A percentile compares a stretch with the other conserved stretches of the same genome.
Evolutionary conservation across 2,329 filamentous ascomycete genomes (phyloP).

Genomic region (Fusarium nurragi): DNA sequence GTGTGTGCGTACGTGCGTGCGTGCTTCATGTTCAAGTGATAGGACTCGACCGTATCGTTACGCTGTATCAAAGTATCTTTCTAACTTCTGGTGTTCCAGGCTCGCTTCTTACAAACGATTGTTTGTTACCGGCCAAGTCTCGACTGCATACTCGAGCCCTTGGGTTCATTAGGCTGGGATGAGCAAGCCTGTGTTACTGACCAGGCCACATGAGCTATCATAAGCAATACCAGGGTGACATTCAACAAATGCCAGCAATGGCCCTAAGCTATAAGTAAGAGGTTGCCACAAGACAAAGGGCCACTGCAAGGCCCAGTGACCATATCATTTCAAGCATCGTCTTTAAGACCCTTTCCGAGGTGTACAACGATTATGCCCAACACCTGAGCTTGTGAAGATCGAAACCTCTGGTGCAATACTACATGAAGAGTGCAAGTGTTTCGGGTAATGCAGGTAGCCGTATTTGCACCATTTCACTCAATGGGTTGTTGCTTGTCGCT

Average conservation of each 20-base stretch:
- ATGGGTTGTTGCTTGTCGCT: background rate
- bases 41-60: background rate
- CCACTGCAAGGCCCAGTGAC: background rate
- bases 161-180: too few relatives aligned
- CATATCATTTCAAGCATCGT: background rate
- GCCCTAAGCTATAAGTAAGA: too few relatives aligned
- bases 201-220: background rate
- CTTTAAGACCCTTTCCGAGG: background rate
- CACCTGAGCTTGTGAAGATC: background rate
- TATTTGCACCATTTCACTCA: conserved; percentile 2
- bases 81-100: background rate
- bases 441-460: conserved; percentile 8
- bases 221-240: background rate
- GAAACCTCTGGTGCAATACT: conserved; percentile 1
- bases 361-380: conserved; percentile 2
- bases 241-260: too few relatives aligned
- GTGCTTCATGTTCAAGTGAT: background rate
- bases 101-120: background rate
- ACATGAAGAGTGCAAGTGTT: background rate
- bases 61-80: background rate
- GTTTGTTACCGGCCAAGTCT: background rate
- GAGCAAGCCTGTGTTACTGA: too few relatives aligned
- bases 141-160: too few relatives aligned
- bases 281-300: background rate
- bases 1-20: background rate